Evolutionary conservation across 768 basidiomycete genomes (phyloP).

Genomic region (Glaciozyma antarctica): DNA sequence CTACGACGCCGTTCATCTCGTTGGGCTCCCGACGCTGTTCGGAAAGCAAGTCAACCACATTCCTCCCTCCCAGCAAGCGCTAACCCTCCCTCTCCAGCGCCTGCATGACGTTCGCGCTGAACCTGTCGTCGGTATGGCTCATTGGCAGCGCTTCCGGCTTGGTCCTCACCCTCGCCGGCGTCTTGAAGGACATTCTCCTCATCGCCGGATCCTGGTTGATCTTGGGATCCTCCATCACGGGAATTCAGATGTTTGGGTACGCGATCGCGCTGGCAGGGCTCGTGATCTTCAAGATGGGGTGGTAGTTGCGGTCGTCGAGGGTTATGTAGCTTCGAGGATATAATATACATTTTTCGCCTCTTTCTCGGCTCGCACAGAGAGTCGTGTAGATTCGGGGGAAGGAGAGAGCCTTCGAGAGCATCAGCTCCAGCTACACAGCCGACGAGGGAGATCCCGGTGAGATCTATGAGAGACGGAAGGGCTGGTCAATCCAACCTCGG

Average conservation of each 20-base stretch:
- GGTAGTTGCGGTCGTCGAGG: neutral
- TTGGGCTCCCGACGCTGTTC: conserved; percentile 43
- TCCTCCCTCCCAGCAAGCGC: neutral
- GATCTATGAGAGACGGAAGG: no score
- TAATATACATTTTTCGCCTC: no score
- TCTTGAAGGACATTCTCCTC: conserved; percentile 53
- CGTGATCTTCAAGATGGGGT: neutral
- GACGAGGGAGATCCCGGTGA: no score
- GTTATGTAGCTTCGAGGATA: no score
- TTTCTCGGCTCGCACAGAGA: no score
- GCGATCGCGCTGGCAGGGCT: conserved; percentile 49
- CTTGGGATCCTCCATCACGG: conserved; percentile 67
- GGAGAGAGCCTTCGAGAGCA: no score
- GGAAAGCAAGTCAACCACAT: conserved; percentile 15
- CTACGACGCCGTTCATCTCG: conserved; percentile 53
- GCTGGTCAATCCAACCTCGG: no score
- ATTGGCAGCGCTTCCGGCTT: conserved; percentile 80
- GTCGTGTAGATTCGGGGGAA: no score
- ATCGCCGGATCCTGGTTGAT: conserved; percentile 78
- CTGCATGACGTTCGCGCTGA: conserved; percentile 73
- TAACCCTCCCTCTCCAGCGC: conserved; percentile 52
- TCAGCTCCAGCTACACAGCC: no score
- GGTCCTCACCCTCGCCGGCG: conserved; percentile 84
- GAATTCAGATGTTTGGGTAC: conserved; percentile 73
- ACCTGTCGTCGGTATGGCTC: conserved; percentile 91